Percentiles rank a stretch among this genome's conserved stretches.
phyloP scores from a whole-genome alignment of 495 filamentous ascomycete species.

The Penicillium nucicola region DNA sequence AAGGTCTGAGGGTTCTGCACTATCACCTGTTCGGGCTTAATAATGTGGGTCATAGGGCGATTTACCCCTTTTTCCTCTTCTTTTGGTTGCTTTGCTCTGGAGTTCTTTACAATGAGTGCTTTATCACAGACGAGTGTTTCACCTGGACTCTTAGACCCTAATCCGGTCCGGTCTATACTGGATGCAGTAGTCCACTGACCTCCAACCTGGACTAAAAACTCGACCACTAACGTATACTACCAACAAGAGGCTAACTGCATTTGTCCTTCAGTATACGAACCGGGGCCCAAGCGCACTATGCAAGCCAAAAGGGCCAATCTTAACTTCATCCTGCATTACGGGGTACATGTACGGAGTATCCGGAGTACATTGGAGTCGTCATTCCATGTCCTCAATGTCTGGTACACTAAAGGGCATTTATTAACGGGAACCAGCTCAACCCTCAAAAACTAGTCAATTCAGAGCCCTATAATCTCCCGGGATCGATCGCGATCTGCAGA shows the following conservation, averaged over 20 bases:
- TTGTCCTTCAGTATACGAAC: not conserved
- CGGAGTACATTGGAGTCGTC: not conserved
- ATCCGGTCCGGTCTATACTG: too few relatives aligned
- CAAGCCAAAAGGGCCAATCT: slow-evolving; percentile 5
- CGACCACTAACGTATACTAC: too few relatives aligned
- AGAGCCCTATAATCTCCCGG: slow-evolving; percentile 7
- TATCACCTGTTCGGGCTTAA: slow-evolving; percentile 1
- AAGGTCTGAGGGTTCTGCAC: not conserved
- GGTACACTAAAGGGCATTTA: not conserved
- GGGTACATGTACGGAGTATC: not conserved
- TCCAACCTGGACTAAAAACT: too few relatives aligned
- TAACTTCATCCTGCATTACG: not conserved
- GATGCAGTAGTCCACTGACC: too few relatives aligned
- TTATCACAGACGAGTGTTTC: too few relatives aligned
- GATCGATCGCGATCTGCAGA: slow-evolving; percentile 13
- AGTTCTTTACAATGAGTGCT: not conserved
- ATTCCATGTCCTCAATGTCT: slow-evolving; percentile 1
- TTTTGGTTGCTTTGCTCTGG: not conserved
- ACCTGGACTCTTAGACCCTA: too few relatives aligned
- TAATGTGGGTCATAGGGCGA: not conserved
- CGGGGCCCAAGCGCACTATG: slow-evolving; percentile 7
- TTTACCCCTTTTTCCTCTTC: slow-evolving; percentile 2
- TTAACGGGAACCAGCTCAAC: not conserved
- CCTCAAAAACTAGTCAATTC: not conserved
- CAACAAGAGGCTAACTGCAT: too few relatives aligned